These are phyloP conservation scores for Suillus ampliporus DNA, from an alignment of 768 basidiomycete species.

Conservation along the genomic window DNA sequence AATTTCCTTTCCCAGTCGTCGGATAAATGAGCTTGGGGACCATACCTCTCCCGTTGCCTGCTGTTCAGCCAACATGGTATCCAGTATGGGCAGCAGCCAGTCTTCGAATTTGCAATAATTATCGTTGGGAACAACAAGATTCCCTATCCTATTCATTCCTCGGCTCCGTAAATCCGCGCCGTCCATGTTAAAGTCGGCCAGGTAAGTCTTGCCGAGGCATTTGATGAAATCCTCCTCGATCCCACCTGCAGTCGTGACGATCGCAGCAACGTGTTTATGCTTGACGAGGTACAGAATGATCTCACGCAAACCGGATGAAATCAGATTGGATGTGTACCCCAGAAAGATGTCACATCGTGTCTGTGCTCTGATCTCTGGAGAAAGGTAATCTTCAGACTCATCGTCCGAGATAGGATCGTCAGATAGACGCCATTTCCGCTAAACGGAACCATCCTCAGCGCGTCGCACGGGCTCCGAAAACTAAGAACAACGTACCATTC, in stretches of 20 bases:
- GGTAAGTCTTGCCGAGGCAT: constrained; percentile 95
- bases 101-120: constrained; percentile 99
- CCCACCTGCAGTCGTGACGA: constrained; percentile 98
- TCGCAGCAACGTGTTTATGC: constrained; percentile 83
- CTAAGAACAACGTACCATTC: constrained; percentile 67
- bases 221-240: constrained; percentile 99
- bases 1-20: constrained; percentile 94
- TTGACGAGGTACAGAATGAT: constrained; percentile 92
- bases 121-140: constrained; percentile 94
- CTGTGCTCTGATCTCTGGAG: constrained; percentile 63
- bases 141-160: constrained; percentile 98
- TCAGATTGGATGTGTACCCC: constrained; percentile 98
- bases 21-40: constrained; percentile 95
- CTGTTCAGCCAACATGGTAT: constrained; percentile 91
- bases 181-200: constrained; percentile 91
- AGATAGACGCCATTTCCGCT: constrained; percentile 90
- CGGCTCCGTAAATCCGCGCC: constrained; percentile 85
- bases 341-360: constrained; percentile 91
- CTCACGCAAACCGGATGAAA: constrained; percentile 96
- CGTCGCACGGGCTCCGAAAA: neutral
- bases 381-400: constrained; percentile 69
- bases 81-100: constrained; percentile 95
- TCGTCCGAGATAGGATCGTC: constrained; percentile 78
- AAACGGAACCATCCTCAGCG: constrained; percentile 5
- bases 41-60: constrained; percentile 70